Base-by-base conservation (phyloP, 306 rosid species). In the Carpinus viminea region DNA sequence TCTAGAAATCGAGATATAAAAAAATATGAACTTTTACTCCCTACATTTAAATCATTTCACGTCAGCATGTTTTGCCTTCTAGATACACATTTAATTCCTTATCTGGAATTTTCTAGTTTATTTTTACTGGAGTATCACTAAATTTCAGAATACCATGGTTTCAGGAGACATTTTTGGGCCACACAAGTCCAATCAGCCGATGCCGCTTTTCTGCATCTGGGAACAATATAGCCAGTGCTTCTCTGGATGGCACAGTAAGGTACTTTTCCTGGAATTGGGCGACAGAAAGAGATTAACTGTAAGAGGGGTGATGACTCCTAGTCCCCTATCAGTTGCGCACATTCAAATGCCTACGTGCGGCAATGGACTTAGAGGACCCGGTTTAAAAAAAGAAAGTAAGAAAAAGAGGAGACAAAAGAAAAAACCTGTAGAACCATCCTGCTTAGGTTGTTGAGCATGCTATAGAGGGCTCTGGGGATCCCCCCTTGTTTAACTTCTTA, bases 131-230 rank as follows among this genome's bases (percentile, higher is more conserved):
- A 79, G 70, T 75, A 66, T 76, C 56, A 70, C 5, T 86, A 82
- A 91, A 78, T 68, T 71, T 83, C 61, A 20, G 64, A 78, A 80
- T 48, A 75, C 69, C 46, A 4, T 90, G 83, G 73, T 87, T 86
- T 51, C 74, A 94, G 98, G 98, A 94, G 91, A 89, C 97, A 78
- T 94, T 94, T 84, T 83, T 94, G 90, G 98, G 98, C 76, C 98
- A 94, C 84, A 92, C 97, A 28, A 92, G 93, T 90, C 91, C 93
- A 73, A 94, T 92, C 83, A 92, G 87, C 80, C 79, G 97, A n/a
- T 94, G 98, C 82, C 85, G 92, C 80, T 94, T 94, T 81, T 94
- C 98, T 83, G 91, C 93, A 28, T 92, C 98, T 53, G 97, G 98
- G 76, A 91, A 85, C 85, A 94, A 94, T 82, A 91, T 94, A 82